Percentiles rank a stretch among this genome's conserved stretches.
Conservation (phyloP, 2,329 filamentous ascomycete genomes). For the Ascocoryne sarcoides region DNA sequence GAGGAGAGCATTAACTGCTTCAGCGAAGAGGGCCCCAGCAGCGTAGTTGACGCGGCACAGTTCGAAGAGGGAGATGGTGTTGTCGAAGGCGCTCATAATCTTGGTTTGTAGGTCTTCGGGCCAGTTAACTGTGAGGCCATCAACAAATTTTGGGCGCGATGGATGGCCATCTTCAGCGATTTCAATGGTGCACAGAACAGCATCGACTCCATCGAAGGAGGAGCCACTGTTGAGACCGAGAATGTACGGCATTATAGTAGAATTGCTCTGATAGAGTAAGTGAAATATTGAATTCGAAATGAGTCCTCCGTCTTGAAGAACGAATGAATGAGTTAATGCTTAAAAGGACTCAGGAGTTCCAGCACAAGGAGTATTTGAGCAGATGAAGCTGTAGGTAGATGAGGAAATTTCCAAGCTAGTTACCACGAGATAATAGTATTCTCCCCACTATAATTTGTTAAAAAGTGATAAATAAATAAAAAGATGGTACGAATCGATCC, state of each 20-base stretch:
- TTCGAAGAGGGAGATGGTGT: not conserved
- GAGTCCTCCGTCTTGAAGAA: too few species aligned
- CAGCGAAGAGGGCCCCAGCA: not conserved
- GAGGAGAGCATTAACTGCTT: not conserved
- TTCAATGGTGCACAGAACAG: not conserved
- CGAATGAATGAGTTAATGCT: too few species aligned
- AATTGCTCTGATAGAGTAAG: too few species aligned
- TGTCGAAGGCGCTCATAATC: constrained; percentile 1
- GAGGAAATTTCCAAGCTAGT: too few species aligned
- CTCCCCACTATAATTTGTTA: too few species aligned
- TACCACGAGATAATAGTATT: too few species aligned
- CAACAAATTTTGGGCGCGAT: not conserved
- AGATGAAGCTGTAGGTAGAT: too few species aligned
- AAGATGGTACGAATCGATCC: too few species aligned
- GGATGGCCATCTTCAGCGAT: not conserved
- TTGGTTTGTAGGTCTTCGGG: not conserved
- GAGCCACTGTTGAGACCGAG: constrained; percentile 1
- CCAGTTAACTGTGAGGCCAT: constrained; percentile 1
- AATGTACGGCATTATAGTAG: constrained; percentile 1
- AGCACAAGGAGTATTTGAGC: too few species aligned
- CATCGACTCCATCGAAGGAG: constrained; percentile 1
- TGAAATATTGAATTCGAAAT: too few species aligned
- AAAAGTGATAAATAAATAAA: too few species aligned
- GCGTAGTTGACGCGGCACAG: constrained; percentile 2
- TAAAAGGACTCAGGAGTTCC: too few species aligned